A percentile compares a stretch with the other conserved stretches of the same genome.
Evolutionary conservation across 164 flowering plant genomes (phyloP).

Genomic region (Dillenia suffruticosa): DNA sequence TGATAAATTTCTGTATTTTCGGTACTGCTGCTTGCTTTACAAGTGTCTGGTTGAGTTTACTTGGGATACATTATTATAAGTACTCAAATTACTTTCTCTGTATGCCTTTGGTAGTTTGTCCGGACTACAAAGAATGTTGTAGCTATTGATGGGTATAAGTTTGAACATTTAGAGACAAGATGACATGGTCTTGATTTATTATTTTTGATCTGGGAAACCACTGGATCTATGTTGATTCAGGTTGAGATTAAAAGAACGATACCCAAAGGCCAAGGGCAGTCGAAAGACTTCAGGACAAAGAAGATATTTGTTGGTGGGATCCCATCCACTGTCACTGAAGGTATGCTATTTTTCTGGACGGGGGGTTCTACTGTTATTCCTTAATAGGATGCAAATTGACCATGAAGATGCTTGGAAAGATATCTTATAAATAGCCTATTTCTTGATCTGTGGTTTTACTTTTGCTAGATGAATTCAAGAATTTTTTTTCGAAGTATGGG

Average conservation of each 20-base stretch:
- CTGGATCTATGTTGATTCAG: slow-evolving; percentile 22
- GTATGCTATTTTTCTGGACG: slow-evolving; percentile 19
- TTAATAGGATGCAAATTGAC: background rate
- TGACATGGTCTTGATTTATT: too few species aligned
- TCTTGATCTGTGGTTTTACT: background rate
- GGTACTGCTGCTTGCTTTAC: too few species aligned
- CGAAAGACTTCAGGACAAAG: slow-evolving; percentile 82
- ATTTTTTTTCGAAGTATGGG: slow-evolving; percentile 80
- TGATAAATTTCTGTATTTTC: too few species aligned
- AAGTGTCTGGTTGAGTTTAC: too few species aligned
- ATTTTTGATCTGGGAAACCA: too few species aligned
- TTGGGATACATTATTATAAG: too few species aligned
- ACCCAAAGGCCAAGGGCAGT: slow-evolving; percentile 74
- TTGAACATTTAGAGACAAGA: too few species aligned
- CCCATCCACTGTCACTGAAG: slow-evolving; percentile 69
- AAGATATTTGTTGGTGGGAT: slow-evolving; percentile 99
- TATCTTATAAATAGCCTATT: background rate
- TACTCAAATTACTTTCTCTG: too few species aligned
- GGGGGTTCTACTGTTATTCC: too few species aligned
- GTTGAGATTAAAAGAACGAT: slow-evolving; percentile 94
- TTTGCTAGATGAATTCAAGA: slow-evolving; percentile 65
- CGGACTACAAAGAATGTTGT: too few species aligned
- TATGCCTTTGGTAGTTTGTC: too few species aligned
- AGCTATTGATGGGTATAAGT: too few species aligned
- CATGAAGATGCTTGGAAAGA: background rate